Conservation (phyloP, 306 rosid species). For the Morella rubra region DNA sequence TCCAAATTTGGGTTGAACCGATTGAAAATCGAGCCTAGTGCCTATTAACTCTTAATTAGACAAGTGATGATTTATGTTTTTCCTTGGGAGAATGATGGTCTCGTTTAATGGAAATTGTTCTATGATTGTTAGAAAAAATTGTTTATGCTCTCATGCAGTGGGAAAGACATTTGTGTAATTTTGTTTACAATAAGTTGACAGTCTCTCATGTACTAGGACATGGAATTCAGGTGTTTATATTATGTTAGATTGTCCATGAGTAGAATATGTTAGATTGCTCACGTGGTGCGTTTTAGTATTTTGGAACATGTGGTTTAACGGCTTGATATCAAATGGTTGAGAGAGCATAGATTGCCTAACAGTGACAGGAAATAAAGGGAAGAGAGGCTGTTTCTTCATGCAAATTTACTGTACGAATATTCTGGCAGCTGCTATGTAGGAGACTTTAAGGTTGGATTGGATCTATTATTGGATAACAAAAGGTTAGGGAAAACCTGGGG, state of each 20-base stretch:
- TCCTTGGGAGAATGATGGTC: background rate
- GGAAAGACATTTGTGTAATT: no score
- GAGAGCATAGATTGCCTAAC: no score
- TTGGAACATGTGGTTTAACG: no score
- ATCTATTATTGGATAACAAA: background rate
- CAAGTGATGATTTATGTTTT: background rate
- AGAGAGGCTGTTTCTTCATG: background rate
- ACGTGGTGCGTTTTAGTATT: no score
- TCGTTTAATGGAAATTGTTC: background rate
- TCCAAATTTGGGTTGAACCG: background rate
- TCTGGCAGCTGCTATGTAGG: background rate
- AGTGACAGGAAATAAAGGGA: background rate
- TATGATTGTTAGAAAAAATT: background rate
- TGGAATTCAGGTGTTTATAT: no score
- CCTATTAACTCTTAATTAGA: background rate
- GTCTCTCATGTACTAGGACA: background rate
- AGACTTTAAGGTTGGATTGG: no score
- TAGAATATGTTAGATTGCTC: no score
- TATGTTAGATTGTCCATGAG: no score
- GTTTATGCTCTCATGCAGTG: background rate
- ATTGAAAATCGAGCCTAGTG: background rate
- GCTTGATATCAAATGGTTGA: no score
- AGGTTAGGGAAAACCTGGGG: background rate
- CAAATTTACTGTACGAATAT: background rate
- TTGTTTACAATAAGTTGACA: no score